Conservation (phyloP, 2,329 filamentous ascomycete species). For the Dendryphion nanum region DNA sequence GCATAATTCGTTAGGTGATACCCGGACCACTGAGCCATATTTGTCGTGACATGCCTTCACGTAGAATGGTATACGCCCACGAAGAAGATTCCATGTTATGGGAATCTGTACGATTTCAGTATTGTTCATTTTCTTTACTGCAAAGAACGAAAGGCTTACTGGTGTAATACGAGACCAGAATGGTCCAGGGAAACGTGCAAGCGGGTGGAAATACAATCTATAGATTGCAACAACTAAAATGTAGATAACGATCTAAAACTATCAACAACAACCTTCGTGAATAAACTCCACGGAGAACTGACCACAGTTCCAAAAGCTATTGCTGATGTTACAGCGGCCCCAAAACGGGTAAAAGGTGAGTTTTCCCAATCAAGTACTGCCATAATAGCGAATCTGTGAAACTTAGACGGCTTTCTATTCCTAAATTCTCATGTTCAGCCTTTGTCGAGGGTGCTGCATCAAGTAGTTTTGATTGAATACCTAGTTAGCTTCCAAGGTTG, state of each 20-base stretch:
- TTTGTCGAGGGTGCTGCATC: too few relatives aligned
- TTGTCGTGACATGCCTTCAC: constrained; percentile 31
- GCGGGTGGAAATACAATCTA: constrained; percentile 39
- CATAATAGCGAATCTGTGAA: too few relatives aligned
- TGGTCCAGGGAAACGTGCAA: constrained; percentile 40
- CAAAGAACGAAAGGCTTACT: constrained; percentile 13
- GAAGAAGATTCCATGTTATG: constrained; percentile 10
- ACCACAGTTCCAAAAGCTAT: constrained; percentile 4
- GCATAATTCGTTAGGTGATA: constrained; percentile 18
- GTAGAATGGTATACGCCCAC: constrained; percentile 14
- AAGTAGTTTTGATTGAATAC: too few relatives aligned
- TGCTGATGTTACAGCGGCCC: constrained; percentile 2
- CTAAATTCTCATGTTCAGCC: too few relatives aligned
- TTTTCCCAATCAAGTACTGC: constrained; percentile 10
- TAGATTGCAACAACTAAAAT: constrained; percentile 17
- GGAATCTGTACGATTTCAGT: constrained; percentile 16
- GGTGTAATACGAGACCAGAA: constrained; percentile 16
- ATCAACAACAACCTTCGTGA: neutral
- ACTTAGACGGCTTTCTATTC: too few relatives aligned
- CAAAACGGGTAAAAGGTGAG: constrained; percentile 8
- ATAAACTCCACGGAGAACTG: constrained; percentile 1
- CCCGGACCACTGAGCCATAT: constrained; percentile 27
- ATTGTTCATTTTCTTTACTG: neutral
- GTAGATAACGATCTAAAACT: constrained; percentile 4
- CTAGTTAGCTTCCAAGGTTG: too few relatives aligned